Evolutionary conservation across 495 filamentous ascomycete species (phyloP).

Genomic region (Xylaria scruposa): DNA sequence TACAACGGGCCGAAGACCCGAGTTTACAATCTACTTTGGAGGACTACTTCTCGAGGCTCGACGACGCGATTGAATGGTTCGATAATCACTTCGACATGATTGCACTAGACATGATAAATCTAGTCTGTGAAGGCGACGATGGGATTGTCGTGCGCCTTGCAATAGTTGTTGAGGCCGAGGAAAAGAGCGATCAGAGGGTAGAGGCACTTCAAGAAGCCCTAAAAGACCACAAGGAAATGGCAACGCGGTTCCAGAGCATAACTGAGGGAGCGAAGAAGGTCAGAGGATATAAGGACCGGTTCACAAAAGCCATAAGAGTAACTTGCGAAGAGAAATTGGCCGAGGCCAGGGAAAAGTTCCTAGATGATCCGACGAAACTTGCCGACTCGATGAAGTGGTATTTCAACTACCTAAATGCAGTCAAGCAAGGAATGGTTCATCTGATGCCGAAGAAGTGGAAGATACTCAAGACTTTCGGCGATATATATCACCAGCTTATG

Average conservation of each 20-base stretch:
- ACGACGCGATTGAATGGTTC: conserved; percentile 88
- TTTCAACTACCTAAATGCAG: conserved; percentile 94
- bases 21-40: conserved; percentile 79
- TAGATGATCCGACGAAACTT: conserved; percentile 79
- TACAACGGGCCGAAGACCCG: conserved; percentile 72
- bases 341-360: conserved; percentile 74
- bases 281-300: conserved; percentile 97
- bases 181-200: conserved; percentile 91
- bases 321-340: conserved; percentile 76
- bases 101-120: conserved; percentile 85
- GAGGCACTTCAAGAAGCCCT: conserved; percentile 91
- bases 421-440: conserved; percentile 84
- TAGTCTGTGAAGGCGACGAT: conserved; percentile 82
- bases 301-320: conserved; percentile 77
- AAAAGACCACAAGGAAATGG: conserved; percentile 92
- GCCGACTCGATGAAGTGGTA: conserved; percentile 91
- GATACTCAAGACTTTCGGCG: conserved; percentile 86
- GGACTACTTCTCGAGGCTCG: conserved; percentile 87
- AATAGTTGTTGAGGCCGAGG: conserved; percentile 91
- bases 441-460: conserved; percentile 98
- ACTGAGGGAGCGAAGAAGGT: conserved; percentile 87
- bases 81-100: conserved; percentile 91
- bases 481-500: conserved; percentile 92
- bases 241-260: conserved; percentile 91
- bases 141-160: conserved; percentile 90